These are phyloP conservation scores for Penicillium sp. DNA, from an alignment of 2,329 filamentous ascomycete genomes.

Conservation along the genomic window DNA sequence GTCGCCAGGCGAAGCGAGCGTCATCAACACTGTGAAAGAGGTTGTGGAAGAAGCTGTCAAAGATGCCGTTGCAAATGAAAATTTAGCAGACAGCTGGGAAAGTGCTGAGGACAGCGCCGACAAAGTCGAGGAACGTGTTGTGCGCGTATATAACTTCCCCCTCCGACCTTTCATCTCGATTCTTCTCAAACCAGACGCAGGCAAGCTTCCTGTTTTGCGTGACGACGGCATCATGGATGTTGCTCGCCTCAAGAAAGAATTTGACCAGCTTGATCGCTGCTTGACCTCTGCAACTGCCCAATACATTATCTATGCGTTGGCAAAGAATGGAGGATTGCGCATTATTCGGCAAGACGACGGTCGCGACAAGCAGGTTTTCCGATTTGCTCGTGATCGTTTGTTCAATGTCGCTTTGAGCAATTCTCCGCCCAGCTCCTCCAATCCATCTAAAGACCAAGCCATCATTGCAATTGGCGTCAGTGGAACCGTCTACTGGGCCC, in stretches of 20 bases:
- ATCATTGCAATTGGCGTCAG: conserved; percentile 92
- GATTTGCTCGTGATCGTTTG: conserved; percentile 84
- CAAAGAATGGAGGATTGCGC: conserved; percentile 85
- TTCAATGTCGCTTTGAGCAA: conserved; percentile 88
- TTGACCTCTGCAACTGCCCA: conserved; percentile 83
- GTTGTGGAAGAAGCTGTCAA: conserved; percentile 18
- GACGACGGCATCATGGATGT: conserved; percentile 86
- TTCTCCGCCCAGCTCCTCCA: conserved; percentile 51
- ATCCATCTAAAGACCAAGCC: conserved; percentile 63
- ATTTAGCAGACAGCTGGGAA: conserved; percentile 85
- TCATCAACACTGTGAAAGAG: conserved; percentile 56
- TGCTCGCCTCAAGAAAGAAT: conserved; percentile 92
- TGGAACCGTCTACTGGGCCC: conserved; percentile 93
- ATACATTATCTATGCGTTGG: conserved; percentile 92
- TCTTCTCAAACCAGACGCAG: conserved; percentile 51
- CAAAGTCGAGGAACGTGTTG: conserved; percentile 60
- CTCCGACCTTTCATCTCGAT: conserved; percentile 96
- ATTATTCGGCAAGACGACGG: conserved; percentile 94
- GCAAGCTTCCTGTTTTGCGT: conserved; percentile 60
- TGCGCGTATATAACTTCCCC: conserved; percentile 90
- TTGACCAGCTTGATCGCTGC: conserved; percentile 93
- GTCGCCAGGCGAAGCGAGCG: conserved; percentile 51
- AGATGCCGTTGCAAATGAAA: conserved; percentile 47
- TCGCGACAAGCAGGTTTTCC: conserved; percentile 86
- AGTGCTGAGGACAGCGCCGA: conserved; percentile 69